Evolutionary conservation across 2,329 filamentous ascomycete genomes (phyloP).

Genomic region (Scedosporium aurantiacum): DNA sequence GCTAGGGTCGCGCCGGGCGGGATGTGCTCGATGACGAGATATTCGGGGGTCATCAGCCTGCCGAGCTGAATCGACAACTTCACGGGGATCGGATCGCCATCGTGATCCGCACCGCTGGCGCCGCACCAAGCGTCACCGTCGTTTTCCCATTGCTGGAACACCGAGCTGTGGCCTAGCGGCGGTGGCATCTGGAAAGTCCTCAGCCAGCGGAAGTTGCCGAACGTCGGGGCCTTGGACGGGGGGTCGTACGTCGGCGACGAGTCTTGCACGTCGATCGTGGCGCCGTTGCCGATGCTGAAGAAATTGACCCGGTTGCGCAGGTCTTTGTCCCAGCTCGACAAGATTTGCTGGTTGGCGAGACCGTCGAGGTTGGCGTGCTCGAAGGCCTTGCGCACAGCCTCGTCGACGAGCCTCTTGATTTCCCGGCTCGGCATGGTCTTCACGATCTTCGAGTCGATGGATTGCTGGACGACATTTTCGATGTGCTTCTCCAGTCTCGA

Average conservation of each 20-base stretch:
- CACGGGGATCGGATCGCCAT: constrained; percentile 39
- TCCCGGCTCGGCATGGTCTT: constrained; percentile 27
- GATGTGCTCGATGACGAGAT: constrained; percentile 65
- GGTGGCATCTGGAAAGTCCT: constrained; percentile 6
- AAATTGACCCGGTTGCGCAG: constrained; percentile 58
- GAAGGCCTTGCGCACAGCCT: constrained; percentile 31
- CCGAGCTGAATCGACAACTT: constrained; percentile 54
- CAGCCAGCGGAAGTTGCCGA: constrained; percentile 6
- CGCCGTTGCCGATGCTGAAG: constrained; percentile 56
- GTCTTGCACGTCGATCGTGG: constrained; percentile 45
- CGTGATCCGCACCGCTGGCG: constrained; percentile 27
- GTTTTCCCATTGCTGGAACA: constrained; percentile 61
- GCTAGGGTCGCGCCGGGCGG: constrained; percentile 49
- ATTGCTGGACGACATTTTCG: constrained; percentile 17
- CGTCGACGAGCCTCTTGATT: constrained; percentile 27
- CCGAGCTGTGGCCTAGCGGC: constrained; percentile 33
- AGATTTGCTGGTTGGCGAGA: constrained; percentile 34
- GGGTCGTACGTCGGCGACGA: constrained; percentile 49
- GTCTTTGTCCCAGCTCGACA: constrained; percentile 28
- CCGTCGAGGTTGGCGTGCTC: constrained; percentile 34
- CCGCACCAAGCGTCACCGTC: constrained; percentile 85
- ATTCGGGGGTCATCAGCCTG: constrained; percentile 49
- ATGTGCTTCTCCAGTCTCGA: constrained; percentile 22
- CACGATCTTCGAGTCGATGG: constrained; percentile 4
- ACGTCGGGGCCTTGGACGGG: constrained; percentile 5